A percentile compares a stretch with the other conserved stretches of the same genome.
Evolutionary conservation across 2,329 filamentous ascomycete genomes (phyloP).

Genomic region (Aureobasidium melanogenum): DNA sequence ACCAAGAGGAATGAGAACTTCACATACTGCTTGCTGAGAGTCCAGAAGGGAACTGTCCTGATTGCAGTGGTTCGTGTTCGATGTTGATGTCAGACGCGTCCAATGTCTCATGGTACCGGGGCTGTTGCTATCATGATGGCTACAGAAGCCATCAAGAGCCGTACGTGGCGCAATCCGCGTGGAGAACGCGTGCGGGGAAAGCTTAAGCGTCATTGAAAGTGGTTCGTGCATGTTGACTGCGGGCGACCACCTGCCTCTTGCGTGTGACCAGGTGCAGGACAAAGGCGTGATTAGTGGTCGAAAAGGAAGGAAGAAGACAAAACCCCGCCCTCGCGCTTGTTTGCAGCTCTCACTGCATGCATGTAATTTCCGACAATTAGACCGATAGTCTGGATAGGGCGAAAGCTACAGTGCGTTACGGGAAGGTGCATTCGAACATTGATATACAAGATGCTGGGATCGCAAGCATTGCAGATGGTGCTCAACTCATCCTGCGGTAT

Average conservation of each 20-base stretch:
- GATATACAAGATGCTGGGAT: conserved; percentile 6
- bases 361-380: neutral
- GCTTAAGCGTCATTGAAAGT: neutral
- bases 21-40: too few relatives aligned
- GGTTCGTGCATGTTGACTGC: neutral
- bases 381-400: conserved; percentile 1
- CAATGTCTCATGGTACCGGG: too few relatives aligned
- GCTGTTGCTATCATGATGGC: too few relatives aligned
- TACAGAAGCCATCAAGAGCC: too few relatives aligned
- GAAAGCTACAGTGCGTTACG: neutral
- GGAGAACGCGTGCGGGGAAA: neutral
- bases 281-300: conserved; percentile 6
- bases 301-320: neutral
- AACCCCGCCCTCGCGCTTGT: neutral
- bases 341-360: neutral
- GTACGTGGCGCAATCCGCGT: neutral
- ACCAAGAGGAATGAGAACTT: too few relatives aligned
- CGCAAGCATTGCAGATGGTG: neutral
- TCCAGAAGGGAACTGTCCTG: too few relatives aligned
- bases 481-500: conserved; percentile 7
- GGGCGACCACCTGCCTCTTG: neutral
- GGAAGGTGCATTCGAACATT: neutral
- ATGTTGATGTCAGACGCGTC: too few relatives aligned
- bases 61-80: neutral
- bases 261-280: conserved; percentile 9